Percentiles rank a stretch among this genome's conserved stretches.
These are phyloP conservation scores for Entophlyctis helioformis DNA, from an alignment of 192 early-diverging fungal genomes.

Conservation along the genomic window DNA sequence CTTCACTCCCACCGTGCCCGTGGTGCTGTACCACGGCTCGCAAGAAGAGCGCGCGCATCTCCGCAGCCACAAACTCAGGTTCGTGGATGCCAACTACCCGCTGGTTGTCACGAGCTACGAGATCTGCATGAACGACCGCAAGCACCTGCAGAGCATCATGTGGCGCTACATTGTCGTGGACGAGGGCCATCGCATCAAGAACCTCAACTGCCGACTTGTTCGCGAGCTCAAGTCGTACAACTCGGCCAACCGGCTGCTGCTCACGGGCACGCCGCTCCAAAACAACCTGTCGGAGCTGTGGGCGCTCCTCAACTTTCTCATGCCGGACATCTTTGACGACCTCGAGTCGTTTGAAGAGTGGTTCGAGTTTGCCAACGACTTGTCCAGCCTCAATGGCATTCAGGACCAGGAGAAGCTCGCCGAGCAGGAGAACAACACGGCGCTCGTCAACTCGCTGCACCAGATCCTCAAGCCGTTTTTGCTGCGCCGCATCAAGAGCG, in stretches of 20 bases:
- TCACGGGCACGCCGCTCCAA: constrained; percentile 87
- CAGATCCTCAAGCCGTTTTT: constrained; percentile 84
- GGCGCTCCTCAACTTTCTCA: constrained; percentile 87
- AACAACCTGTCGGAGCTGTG: constrained; percentile 91
- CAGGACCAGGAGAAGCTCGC: constrained; percentile 41
- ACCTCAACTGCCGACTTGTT: constrained; percentile 82
- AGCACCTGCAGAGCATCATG: constrained; percentile 47
- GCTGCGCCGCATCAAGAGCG: constrained; percentile 78
- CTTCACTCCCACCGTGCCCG: constrained; percentile 68
- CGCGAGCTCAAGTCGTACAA: constrained; percentile 75
- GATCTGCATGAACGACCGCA: constrained; percentile 72
- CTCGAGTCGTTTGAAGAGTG: constrained; percentile 64
- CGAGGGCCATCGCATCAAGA: constrained; percentile 96
- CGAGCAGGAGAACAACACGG: constrained; percentile 17
- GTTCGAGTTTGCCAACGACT: constrained; percentile 37
- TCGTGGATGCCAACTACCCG: constrained; percentile 57
- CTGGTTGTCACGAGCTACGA: constrained; percentile 88
- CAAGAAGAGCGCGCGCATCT: constrained; percentile 60
- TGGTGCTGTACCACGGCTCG: constrained; percentile 75
- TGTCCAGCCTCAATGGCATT: neutral
- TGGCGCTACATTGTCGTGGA: constrained; percentile 94
- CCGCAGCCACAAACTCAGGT: constrained; percentile 51
- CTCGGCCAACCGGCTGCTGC: constrained; percentile 72
- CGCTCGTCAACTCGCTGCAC: constrained; percentile 65
- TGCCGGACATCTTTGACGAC: constrained; percentile 92